Percentiles rank a stretch among this genome's conserved stretches.
phyloP scores from a whole-genome alignment of 371 early-diverging fungal genomes.

The Mucor sp. region DNA sequence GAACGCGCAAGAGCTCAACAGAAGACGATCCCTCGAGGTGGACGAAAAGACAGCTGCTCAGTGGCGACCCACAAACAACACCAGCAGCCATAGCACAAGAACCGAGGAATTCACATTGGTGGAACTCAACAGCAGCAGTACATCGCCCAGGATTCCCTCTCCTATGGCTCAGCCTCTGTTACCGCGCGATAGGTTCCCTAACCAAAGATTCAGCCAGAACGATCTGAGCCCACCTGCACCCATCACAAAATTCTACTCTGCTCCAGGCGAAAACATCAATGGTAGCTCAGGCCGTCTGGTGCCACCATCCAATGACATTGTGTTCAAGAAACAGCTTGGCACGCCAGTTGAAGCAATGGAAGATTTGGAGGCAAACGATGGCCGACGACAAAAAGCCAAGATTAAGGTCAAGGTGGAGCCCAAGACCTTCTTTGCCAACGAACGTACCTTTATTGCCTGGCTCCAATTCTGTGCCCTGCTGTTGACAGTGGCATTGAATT shows the following conservation, averaged over 20 bases:
- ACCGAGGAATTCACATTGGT: slow-evolving; percentile 20
- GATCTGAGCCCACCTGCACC: slow-evolving; percentile 10
- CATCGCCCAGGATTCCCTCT: neutral
- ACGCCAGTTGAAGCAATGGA: slow-evolving; percentile 17
- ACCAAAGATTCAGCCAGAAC: slow-evolving; percentile 2
- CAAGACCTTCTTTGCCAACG: slow-evolving; percentile 99
- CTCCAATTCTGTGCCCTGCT: slow-evolving; percentile 76
- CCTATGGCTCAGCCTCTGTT: slow-evolving; percentile 3
- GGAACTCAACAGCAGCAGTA: slow-evolving; percentile 6
- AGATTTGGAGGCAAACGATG: slow-evolving; percentile 4
- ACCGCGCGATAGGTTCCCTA: slow-evolving; percentile 13
- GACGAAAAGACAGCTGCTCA: slow-evolving; percentile 20
- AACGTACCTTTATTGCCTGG: slow-evolving; percentile 96
- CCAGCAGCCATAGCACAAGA: neutral
- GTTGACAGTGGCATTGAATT: slow-evolving; percentile 76
- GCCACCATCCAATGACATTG: slow-evolving; percentile 11
- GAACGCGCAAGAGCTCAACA: slow-evolving; percentile 11
- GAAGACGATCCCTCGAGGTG: slow-evolving; percentile 10
- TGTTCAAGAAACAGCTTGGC: slow-evolving; percentile 18
- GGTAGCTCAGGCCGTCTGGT: slow-evolving; percentile 15
- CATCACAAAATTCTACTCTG: slow-evolving; percentile 17
- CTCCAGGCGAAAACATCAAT: slow-evolving; percentile 12
- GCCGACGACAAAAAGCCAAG: slow-evolving; percentile 10
- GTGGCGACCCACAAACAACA: slow-evolving; percentile 13
- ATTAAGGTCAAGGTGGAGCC: slow-evolving; percentile 90